A percentile compares a stretch with the other conserved stretches of the same genome.
phyloP scores from a whole-genome alignment of 2,329 filamentous ascomycete species.

The Dryadomyces quercivorus region DNA sequence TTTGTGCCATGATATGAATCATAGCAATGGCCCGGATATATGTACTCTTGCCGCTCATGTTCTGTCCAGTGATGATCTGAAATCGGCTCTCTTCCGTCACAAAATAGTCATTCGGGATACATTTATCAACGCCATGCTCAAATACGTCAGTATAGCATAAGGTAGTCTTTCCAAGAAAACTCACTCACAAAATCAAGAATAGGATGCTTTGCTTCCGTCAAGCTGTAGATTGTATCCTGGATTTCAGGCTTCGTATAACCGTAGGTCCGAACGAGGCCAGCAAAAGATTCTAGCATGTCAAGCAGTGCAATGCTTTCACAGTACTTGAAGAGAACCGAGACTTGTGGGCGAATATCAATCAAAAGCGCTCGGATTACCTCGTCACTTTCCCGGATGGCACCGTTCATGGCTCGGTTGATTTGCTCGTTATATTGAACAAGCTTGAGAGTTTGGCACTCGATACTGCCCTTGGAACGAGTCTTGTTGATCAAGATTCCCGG shows the following conservation, averaged over 20 bases:
- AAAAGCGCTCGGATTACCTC: constrained; percentile 61
- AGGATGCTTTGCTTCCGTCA: constrained; percentile 66
- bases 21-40: constrained; percentile 82
- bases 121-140: constrained; percentile 33
- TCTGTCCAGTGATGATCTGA: constrained; percentile 89
- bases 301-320: constrained; percentile 78
- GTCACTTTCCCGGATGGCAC: constrained; percentile 76
- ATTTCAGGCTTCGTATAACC: constrained; percentile 55
- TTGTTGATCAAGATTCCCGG: constrained; percentile 56
- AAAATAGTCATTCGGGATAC: constrained; percentile 84
- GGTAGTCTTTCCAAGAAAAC: not conserved
- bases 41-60: constrained; percentile 97
- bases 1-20: constrained; percentile 84
- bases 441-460: constrained; percentile 80
- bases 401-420: constrained; percentile 69
- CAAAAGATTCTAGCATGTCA: constrained; percentile 74
- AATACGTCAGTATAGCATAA: too few species aligned
- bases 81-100: constrained; percentile 70
- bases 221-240: constrained; percentile 48
- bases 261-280: constrained; percentile 50
- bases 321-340: constrained; percentile 66
- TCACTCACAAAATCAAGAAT: constrained; percentile 53
- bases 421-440: constrained; percentile 70
- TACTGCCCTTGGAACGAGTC: constrained; percentile 55
- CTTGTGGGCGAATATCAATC: constrained; percentile 55